A percentile compares a stretch with the other conserved stretches of the same genome.
Conservation (phyloP, 2,329 filamentous ascomycete genomes). For the Fusarium sp. region DNA sequence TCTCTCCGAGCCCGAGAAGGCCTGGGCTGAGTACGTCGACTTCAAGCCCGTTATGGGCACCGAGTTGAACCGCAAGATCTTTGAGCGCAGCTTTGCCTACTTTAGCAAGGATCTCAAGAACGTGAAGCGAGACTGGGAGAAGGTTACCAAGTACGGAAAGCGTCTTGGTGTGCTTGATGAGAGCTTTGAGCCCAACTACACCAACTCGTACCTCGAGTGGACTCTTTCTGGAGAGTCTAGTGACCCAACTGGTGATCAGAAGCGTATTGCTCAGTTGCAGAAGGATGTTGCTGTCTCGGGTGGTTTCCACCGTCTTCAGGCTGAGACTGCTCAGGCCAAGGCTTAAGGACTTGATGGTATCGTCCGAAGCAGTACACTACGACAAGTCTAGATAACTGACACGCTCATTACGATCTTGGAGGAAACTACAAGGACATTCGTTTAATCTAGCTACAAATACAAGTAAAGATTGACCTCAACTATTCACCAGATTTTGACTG, state of each 20-base stretch:
- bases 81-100: conserved; percentile 82
- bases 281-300: conserved; percentile 72
- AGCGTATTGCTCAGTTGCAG: conserved; percentile 77
- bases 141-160: conserved; percentile 83
- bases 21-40: conserved; percentile 76
- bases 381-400: conserved; percentile 8
- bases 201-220: conserved; percentile 78
- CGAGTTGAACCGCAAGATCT: conserved; percentile 79
- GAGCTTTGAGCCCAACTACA: conserved; percentile 77
- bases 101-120: conserved; percentile 81
- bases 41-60: conserved; percentile 79
- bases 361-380: neutral
- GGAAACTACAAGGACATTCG: conserved; percentile 19
- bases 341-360: conserved; percentile 13
- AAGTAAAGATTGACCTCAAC: conserved; percentile 8
- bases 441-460: conserved; percentile 18
- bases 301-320: conserved; percentile 68
- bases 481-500: neutral
- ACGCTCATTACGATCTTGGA: conserved; percentile 27
- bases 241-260: conserved; percentile 79
- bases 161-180: conserved; percentile 74
- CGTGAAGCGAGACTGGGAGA: conserved; percentile 78
- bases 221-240: conserved; percentile 70
- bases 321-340: conserved; percentile 33
- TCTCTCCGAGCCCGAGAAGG: conserved; percentile 69